Conservation (phyloP, 176 grass and related monocot genomes). For the Musa beccarii region DNA sequence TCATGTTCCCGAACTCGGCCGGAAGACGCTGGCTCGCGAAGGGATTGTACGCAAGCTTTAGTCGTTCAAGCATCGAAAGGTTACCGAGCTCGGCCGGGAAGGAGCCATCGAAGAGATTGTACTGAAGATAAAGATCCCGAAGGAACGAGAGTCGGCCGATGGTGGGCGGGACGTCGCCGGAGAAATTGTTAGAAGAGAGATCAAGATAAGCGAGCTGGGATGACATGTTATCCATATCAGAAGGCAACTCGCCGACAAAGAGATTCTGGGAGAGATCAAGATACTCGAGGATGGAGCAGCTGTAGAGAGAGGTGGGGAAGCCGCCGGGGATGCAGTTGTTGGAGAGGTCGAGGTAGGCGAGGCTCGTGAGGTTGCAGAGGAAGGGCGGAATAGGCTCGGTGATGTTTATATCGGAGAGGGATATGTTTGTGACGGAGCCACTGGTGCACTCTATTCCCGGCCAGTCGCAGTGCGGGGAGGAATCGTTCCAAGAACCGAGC, state of each 20-base stretch:
- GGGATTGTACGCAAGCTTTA: conserved; percentile 23
- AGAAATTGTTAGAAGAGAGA: conserved; percentile 42
- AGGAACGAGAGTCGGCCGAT: neutral
- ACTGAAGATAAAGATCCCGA: neutral
- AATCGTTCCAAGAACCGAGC: conserved; percentile 48
- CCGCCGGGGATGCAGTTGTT: conserved; percentile 36
- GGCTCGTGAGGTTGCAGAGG: conserved; percentile 36
- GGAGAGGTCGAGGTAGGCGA: conserved; percentile 50
- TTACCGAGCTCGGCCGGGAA: conserved; percentile 14
- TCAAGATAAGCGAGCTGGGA: conserved; percentile 29
- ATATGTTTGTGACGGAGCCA: conserved; percentile 18
- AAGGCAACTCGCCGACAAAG: conserved; percentile 41
- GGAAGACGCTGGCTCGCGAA: conserved; percentile 21
- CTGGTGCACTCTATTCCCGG: conserved; percentile 27
- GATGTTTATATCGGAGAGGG: conserved; percentile 5
- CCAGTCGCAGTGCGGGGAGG: conserved; percentile 40
- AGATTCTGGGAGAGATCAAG: conserved; percentile 53
- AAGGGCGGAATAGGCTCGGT: conserved; percentile 23
- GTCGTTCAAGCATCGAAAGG: neutral
- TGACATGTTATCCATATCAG: conserved; percentile 27
- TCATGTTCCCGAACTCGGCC: conserved; percentile 29
- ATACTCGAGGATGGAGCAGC: conserved; percentile 31
- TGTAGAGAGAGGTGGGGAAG: conserved; percentile 47
- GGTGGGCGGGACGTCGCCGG: conserved; percentile 30
- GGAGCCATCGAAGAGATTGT: conserved; percentile 6